A percentile compares a stretch with the other conserved stretches of the same genome.
Evolutionary conservation across 2,329 filamentous ascomycete genomes (phyloP).

Genomic region (Alternaria postmessia): DNA sequence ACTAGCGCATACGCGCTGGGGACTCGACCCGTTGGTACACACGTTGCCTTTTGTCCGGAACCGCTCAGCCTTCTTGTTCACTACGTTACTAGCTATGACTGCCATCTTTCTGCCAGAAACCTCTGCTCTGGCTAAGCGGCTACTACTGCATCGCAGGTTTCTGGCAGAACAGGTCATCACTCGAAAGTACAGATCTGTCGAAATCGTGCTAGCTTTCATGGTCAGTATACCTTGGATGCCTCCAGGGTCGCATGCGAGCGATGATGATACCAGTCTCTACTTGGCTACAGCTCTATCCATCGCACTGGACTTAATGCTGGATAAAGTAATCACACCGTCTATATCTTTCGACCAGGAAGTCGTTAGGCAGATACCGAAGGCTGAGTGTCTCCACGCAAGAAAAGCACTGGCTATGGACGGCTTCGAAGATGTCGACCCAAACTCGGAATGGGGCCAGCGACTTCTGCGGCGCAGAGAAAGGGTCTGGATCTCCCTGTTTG

Average conservation of each 20-base stretch:
- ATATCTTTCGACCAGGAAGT: slow-evolving; percentile 57
- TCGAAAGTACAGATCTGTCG: slow-evolving; percentile 71
- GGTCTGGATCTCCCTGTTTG: slow-evolving; percentile 75
- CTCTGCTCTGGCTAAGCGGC: slow-evolving; percentile 69
- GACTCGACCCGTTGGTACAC: slow-evolving; percentile 72
- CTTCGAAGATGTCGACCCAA: slow-evolving; percentile 68
- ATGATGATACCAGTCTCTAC: slow-evolving; percentile 77
- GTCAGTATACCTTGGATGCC: slow-evolving; percentile 80
- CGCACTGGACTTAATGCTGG: slow-evolving; percentile 72
- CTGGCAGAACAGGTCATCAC: slow-evolving; percentile 70
- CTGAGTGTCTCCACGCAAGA: slow-evolving; percentile 73
- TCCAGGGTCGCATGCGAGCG: slow-evolving; percentile 70
- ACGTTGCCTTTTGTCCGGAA: slow-evolving; percentile 70
- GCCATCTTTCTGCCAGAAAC: slow-evolving; percentile 72
- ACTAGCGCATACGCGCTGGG: slow-evolving; percentile 77
- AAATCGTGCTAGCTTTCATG: slow-evolving; percentile 79
- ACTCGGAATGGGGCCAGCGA: slow-evolving; percentile 67
- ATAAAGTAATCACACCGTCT: slow-evolving; percentile 71
- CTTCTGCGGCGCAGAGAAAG: slow-evolving; percentile 71
- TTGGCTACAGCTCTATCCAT: slow-evolving; percentile 74
- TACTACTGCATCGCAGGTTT: slow-evolving; percentile 69
- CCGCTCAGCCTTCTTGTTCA: slow-evolving; percentile 75
- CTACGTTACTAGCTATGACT: slow-evolving; percentile 73
- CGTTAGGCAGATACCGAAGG: slow-evolving; percentile 63
- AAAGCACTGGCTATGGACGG: slow-evolving; percentile 73